These are phyloP conservation scores for Limonium bicolor DNA, from an alignment of 148 eudicot genomes.

Conservation along the genomic window DNA sequence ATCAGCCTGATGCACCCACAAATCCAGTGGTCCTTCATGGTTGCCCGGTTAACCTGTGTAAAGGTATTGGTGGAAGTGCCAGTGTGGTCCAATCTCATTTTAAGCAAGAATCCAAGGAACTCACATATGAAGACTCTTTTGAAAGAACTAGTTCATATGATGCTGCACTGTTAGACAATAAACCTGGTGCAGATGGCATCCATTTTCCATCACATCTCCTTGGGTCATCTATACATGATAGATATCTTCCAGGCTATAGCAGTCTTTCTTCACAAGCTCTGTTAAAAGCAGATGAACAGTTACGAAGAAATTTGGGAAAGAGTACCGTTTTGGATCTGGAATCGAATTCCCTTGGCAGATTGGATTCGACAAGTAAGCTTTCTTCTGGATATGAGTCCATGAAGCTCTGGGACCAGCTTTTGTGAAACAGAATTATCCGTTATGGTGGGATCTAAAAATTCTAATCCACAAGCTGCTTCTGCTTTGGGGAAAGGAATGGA, in stretches of 20 bases:
- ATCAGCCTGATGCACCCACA: conserved; percentile 35
- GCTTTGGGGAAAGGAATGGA: conserved; percentile 33
- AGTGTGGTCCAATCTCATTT: conserved; percentile 16
- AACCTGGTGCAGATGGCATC: conserved; percentile 1
- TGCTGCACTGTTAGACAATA: conserved; percentile 11
- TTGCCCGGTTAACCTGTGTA: conserved; percentile 13
- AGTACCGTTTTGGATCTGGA: conserved; percentile 8
- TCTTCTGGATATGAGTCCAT: conserved; percentile 71
- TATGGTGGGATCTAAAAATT: conserved; percentile 26
- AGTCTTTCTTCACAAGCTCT: not conserved
- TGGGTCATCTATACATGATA: too few species aligned
- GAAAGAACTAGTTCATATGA: conserved; percentile 11
- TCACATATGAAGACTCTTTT: conserved; percentile 7
- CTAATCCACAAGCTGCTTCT: conserved; percentile 15
- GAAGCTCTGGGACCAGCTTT: conserved; percentile 71
- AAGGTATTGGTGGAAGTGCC: conserved; percentile 12
- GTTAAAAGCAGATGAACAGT: conserved; percentile 9
- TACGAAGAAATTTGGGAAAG: conserved; percentile 6
- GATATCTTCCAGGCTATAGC: too few species aligned
- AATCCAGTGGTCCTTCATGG: conserved; percentile 20
- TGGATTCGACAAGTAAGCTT: conserved; percentile 17
- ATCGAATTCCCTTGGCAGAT: conserved; percentile 8
- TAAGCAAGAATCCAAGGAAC: conserved; percentile 11
- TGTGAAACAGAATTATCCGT: conserved; percentile 21
- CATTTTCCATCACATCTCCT: conserved; percentile 1